Evolutionary conservation across 805 yeast species (phyloP).

Genomic region (Yamadazyma philogaea): DNA sequence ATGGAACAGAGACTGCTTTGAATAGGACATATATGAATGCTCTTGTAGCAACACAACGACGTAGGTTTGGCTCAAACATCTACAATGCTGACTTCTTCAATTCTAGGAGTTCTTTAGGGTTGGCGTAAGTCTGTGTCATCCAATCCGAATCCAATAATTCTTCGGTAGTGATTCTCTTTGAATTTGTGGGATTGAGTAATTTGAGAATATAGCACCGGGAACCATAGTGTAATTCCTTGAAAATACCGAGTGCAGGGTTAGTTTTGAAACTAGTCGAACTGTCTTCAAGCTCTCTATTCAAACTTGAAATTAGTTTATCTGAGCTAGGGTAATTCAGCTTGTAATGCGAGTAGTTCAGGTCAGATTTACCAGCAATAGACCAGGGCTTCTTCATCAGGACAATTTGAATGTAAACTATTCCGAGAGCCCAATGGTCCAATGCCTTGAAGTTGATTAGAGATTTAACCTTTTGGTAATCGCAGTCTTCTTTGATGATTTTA

Average conservation of each 20-base stretch:
- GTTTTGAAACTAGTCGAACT: slow-evolving; percentile 13
- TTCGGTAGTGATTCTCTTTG: slow-evolving; percentile 22
- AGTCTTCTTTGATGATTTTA: slow-evolving; percentile 11
- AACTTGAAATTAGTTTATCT: slow-evolving; percentile 18
- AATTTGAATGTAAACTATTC: slow-evolving; percentile 47
- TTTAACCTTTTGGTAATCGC: slow-evolving; percentile 8
- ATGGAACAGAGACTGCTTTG: too few relatives aligned
- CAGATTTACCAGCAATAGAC: slow-evolving; percentile 36
- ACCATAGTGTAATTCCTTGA: slow-evolving; percentile 37
- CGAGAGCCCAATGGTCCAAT: slow-evolving; percentile 51
- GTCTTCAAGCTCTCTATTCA: slow-evolving; percentile 27
- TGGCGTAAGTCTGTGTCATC: slow-evolving; percentile 39
- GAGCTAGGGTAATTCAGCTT: slow-evolving; percentile 26
- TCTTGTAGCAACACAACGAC: too few relatives aligned
- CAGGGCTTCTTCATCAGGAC: slow-evolving; percentile 47
- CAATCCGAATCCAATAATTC: slow-evolving; percentile 31
- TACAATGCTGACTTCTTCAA: slow-evolving; percentile 1
- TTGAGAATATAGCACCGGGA: slow-evolving; percentile 30
- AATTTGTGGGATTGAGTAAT: slow-evolving; percentile 32
- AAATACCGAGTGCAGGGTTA: slow-evolving; percentile 33
- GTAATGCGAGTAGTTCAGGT: slow-evolving; percentile 21
- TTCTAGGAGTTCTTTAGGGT: slow-evolving; percentile 31
- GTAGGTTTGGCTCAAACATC: too few relatives aligned
- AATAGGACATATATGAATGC: too few relatives aligned
- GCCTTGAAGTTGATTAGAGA: slow-evolving; percentile 13